Conservation (phyloP, 139 green algal species). For the Chlamydomonas eustigma region DNA sequence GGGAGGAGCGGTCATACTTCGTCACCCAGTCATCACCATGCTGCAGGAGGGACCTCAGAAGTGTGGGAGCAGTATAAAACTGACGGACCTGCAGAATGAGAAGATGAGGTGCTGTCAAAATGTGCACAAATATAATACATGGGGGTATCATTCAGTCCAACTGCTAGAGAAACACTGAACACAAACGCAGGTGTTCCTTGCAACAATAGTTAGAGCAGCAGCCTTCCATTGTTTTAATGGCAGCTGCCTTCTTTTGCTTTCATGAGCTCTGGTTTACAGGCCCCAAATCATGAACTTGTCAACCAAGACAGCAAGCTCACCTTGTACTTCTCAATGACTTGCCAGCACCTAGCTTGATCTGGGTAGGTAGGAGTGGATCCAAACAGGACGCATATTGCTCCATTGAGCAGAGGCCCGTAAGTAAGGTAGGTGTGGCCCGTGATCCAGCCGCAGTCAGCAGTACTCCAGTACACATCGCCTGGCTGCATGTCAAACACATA, state of each 20-base stretch:
- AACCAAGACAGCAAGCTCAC: too few relatives aligned
- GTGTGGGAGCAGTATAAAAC: conserved; percentile 95
- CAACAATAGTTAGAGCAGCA: too few relatives aligned
- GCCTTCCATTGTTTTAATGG: too few relatives aligned
- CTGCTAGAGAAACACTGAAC: too few relatives aligned
- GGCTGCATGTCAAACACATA: conserved; percentile 74
- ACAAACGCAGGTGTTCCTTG: too few relatives aligned
- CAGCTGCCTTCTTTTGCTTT: too few relatives aligned
- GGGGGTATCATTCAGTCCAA: too few relatives aligned
- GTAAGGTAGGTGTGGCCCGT: conserved; percentile 73
- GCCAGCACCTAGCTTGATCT: conserved; percentile 82
- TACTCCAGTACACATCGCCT: conserved; percentile 89
- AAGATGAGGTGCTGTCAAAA: background rate
- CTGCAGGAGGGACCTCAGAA: conserved; percentile 83
- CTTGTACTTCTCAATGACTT: conserved; percentile 88
- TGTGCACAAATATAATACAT: too few relatives aligned
- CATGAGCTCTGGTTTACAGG: too few relatives aligned
- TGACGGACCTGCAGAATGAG: conserved; percentile 45
- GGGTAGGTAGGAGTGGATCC: conserved; percentile 88
- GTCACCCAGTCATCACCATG: conserved; percentile 66
- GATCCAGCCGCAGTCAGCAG: conserved; percentile 98
- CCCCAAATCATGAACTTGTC: too few relatives aligned
- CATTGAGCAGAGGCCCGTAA: conserved; percentile 72
- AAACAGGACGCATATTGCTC: conserved; percentile 80
- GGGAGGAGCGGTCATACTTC: conserved; percentile 33